Evolutionary conservation across 495 filamentous ascomycete genomes (phyloP).

Genomic region (Aspergillus wentii): DNA sequence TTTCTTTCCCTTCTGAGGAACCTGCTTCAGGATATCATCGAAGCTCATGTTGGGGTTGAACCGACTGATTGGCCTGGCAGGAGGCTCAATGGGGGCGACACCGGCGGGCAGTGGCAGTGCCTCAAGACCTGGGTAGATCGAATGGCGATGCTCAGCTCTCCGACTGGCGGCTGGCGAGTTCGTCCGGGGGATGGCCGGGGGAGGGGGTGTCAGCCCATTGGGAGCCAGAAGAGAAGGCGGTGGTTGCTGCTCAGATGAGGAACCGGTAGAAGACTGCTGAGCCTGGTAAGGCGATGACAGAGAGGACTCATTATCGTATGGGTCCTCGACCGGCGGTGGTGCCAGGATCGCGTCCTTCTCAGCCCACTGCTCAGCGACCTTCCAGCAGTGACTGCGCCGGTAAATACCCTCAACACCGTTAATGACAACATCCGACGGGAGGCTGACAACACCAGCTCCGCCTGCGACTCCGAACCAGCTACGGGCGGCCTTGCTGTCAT

Average conservation of each 20-base stretch:
- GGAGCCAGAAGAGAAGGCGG: constrained; percentile 24
- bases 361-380: constrained; percentile 71
- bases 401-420: constrained; percentile 89
- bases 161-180: constrained; percentile 31
- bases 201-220: constrained; percentile 27
- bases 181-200: constrained; percentile 37
- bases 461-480: constrained; percentile 79
- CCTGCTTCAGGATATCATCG: constrained; percentile 46
- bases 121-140: constrained; percentile 46
- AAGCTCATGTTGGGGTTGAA: constrained; percentile 51
- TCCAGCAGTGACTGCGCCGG: constrained; percentile 88
- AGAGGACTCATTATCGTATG: constrained; percentile 39
- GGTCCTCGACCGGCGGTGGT: constrained; percentile 35
- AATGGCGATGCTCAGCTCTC: constrained; percentile 33
- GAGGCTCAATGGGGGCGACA: constrained; percentile 43
- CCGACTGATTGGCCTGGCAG: constrained; percentile 30
- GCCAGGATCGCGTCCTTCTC: constrained; percentile 34
- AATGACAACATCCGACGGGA: constrained; percentile 79
- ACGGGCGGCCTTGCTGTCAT: constrained; percentile 57
- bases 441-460: constrained; percentile 63
- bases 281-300: constrained; percentile 39
- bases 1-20: constrained; percentile 41
- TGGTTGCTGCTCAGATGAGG: constrained; percentile 26
- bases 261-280: constrained; percentile 39
- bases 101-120: constrained; percentile 47